Conservation (phyloP, 2,329 filamentous ascomycete species). For the Hypomyces perniciosus region DNA sequence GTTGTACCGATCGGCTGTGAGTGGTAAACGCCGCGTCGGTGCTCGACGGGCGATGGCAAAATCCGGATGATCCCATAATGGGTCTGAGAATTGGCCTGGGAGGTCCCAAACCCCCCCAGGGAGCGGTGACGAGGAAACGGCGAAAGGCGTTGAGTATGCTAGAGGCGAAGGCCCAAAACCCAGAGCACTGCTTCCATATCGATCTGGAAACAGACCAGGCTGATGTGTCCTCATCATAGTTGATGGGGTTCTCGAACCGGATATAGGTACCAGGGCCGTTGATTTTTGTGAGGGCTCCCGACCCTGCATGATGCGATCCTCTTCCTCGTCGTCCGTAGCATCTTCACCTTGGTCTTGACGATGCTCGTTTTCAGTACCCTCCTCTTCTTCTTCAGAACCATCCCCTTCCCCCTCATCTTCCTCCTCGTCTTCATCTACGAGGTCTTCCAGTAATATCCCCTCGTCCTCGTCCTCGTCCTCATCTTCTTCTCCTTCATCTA, state of each 20-base stretch:
- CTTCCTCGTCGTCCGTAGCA: conserved; percentile 9
- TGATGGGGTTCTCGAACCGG: neutral
- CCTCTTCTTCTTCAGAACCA: neutral
- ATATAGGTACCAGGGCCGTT: conserved; percentile 9
- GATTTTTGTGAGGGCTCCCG: conserved; percentile 5
- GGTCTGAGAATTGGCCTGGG: conserved; percentile 5
- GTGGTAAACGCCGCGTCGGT: neutral
- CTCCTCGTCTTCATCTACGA: conserved; percentile 19
- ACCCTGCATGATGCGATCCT: conserved; percentile 14
- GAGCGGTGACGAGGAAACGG: conserved; percentile 15
- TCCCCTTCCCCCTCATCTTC: conserved; percentile 3
- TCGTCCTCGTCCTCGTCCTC: conserved; percentile 34
- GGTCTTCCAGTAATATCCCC: conserved; percentile 28
- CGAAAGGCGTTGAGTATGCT: conserved; percentile 16
- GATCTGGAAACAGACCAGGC: conserved; percentile 8
- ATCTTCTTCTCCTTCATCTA: conserved; percentile 25
- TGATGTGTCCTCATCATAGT: neutral
- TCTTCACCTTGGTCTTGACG: neutral
- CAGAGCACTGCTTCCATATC: conserved; percentile 8
- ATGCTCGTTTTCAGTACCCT: neutral
- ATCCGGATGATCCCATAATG: conserved; percentile 8
- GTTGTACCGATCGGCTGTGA: conserved; percentile 24
- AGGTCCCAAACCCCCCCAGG: conserved; percentile 12
- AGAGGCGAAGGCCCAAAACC: conserved; percentile 9
- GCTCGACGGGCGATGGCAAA: neutral